A percentile compares a stretch with the other conserved stretches of the same genome.
phyloP scores from a whole-genome alignment of 345 rosid species.

The Laguncularia racemosa region DNA sequence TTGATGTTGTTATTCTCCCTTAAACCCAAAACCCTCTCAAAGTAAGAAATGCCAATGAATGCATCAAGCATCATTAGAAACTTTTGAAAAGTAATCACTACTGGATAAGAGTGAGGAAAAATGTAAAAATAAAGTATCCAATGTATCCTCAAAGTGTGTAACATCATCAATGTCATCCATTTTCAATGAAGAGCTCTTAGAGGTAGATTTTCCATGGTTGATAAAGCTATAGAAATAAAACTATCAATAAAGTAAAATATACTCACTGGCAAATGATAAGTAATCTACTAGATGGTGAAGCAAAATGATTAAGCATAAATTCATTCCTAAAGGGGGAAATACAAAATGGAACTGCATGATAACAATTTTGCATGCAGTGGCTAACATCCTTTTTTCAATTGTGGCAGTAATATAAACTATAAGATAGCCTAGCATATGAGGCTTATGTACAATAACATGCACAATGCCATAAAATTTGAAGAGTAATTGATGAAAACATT shows the following conservation, averaged over 20 bases:
- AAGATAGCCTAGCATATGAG: no score
- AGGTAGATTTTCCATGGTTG: slow-evolving; percentile 16
- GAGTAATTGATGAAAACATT: no score
- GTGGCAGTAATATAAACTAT: no score
- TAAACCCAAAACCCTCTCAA: slow-evolving; percentile 29
- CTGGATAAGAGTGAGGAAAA: slow-evolving; percentile 28
- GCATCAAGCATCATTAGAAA: slow-evolving; percentile 58
- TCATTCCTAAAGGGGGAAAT: neutral
- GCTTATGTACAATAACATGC: no score
- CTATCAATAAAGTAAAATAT: neutral
- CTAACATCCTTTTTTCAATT: no score
- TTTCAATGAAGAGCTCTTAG: slow-evolving; percentile 13
- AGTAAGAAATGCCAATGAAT: slow-evolving; percentile 38
- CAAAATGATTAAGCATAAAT: neutral
- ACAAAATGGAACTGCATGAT: neutral
- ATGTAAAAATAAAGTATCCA: slow-evolving; percentile 32
- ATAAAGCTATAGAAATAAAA: slow-evolving; percentile 25
- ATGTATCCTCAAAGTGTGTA: slow-evolving; percentile 30
- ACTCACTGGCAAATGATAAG: neutral
- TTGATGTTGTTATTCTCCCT: no score
- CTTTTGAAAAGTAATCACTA: slow-evolving; percentile 42
- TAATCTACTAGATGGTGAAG: neutral
- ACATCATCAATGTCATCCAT: slow-evolving; percentile 23
- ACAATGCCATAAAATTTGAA: no score
- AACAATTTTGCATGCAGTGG: no score